These are phyloP conservation scores for Styphnolobium japonicum DNA, from an alignment of 306 rosid species.

Conservation along the genomic window DNA sequence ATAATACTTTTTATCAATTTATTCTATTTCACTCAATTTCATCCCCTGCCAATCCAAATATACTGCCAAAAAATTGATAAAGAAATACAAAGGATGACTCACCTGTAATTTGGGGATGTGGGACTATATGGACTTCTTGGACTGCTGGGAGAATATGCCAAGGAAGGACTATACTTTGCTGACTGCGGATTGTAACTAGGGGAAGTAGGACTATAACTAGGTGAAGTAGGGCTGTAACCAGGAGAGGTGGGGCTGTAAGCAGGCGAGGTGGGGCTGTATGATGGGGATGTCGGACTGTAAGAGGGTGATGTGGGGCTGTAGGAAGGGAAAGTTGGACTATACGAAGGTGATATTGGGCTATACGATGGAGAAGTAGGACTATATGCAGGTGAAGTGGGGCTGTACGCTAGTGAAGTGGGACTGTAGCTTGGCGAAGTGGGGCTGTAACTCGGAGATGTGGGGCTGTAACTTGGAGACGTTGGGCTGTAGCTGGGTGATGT, in stretches of 20 bases:
- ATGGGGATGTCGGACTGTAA: slow-evolving; percentile 83
- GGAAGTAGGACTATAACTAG: slow-evolving; percentile 79
- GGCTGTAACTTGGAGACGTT: slow-evolving; percentile 82
- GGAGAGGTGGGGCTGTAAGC: slow-evolving; percentile 79
- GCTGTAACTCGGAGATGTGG: slow-evolving; percentile 81
- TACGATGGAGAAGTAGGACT: slow-evolving; percentile 68
- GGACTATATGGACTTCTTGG: slow-evolving; percentile 98
- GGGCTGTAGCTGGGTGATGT: slow-evolving; percentile 87
- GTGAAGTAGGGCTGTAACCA: slow-evolving; percentile 63
- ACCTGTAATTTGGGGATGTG: slow-evolving; percentile 95
- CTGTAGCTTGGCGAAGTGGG: slow-evolving; percentile 78
- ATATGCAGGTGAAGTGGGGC: slow-evolving; percentile 60
- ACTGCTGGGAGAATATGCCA: slow-evolving; percentile 96
- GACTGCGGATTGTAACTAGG: slow-evolving; percentile 93
- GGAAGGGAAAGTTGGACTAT: slow-evolving; percentile 82
- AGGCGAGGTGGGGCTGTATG: slow-evolving; percentile 77
- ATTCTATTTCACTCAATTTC: too few species aligned
- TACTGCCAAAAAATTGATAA: too few species aligned
- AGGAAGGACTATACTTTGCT: slow-evolving; percentile 90
- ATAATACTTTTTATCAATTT: too few species aligned
- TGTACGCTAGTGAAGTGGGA: slow-evolving; percentile 62
- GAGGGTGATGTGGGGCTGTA: slow-evolving; percentile 85
- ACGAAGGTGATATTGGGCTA: slow-evolving; percentile 69
- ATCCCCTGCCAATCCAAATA: too few species aligned
- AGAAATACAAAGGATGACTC: slow-evolving; percentile 20